A percentile compares a stretch with the other conserved stretches of the same genome.
These are phyloP conservation scores for Collybia sordida DNA, from an alignment of 768 basidiomycete genomes.

Conservation along the genomic window DNA sequence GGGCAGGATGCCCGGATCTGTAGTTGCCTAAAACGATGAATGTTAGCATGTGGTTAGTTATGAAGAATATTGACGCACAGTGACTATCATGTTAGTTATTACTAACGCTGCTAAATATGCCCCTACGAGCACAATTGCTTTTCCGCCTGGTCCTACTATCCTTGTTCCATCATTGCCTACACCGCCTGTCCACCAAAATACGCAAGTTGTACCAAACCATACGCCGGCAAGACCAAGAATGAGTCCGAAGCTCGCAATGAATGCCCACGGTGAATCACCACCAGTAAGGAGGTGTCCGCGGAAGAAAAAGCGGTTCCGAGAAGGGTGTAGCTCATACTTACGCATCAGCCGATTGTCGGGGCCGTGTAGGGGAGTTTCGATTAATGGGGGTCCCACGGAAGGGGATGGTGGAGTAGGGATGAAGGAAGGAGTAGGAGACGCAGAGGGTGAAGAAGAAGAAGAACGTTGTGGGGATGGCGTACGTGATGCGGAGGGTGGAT, in stretches of 20 bases:
- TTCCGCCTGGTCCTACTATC: conserved; percentile 39
- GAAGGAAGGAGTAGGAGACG: conserved; percentile 16
- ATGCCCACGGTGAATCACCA: conserved; percentile 84
- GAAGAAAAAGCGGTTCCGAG: conserved; percentile 76
- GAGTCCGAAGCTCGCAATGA: conserved; percentile 62
- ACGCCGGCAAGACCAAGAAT: conserved; percentile 68
- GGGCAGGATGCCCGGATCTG: conserved; percentile 88
- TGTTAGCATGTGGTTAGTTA: not conserved
- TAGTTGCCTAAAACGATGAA: conserved; percentile 52
- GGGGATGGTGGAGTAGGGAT: conserved; percentile 16
- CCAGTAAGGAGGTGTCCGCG: conserved; percentile 76
- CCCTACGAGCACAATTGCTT: conserved; percentile 48
- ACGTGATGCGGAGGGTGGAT: conserved; percentile 20
- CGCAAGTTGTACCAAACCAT: conserved; percentile 88
- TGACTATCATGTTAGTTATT: conserved; percentile 73
- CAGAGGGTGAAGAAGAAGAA: conserved; percentile 14
- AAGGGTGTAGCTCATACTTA: conserved; percentile 66
- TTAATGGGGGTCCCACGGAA: conserved; percentile 21
- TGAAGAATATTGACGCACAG: conserved; percentile 43
- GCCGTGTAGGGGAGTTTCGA: conserved; percentile 35
- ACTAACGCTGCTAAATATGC: conserved; percentile 60
- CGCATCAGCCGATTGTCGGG: conserved; percentile 40
- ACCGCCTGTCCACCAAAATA: conserved; percentile 73
- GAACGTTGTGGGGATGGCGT: conserved; percentile 7
- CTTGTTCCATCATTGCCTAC: conserved; percentile 37